These are phyloP conservation scores for Polymyxa betae DNA, from an alignment of 208 protist genomes.

Conservation along the genomic window DNA sequence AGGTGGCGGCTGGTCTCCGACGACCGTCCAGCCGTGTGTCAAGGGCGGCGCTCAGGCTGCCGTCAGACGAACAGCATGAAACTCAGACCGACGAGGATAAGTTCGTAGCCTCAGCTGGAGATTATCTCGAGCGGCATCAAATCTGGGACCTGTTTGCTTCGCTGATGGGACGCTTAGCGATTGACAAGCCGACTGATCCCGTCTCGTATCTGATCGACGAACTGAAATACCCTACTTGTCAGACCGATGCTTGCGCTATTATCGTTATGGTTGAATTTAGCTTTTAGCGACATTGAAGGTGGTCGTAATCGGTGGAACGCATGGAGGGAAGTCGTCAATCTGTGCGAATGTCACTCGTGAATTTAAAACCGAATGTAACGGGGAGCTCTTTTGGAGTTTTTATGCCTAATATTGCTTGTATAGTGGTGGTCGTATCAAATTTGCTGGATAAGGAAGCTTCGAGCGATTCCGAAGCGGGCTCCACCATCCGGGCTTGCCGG, in stretches of 20 bases:
- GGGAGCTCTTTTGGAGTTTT: no score
- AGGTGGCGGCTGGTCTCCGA: no score
- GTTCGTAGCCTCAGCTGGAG: background rate
- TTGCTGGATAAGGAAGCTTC: no score
- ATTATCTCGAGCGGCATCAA: slow-evolving; percentile 7
- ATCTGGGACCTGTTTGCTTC: slow-evolving; percentile 32
- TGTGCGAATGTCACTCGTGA: background rate
- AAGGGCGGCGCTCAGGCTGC: background rate
- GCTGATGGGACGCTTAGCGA: background rate
- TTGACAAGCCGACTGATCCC: background rate
- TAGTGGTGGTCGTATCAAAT: no score
- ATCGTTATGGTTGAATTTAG: background rate
- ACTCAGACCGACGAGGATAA: background rate
- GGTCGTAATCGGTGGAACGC: background rate
- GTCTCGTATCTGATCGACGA: background rate
- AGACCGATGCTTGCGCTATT: background rate
- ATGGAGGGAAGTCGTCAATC: background rate
- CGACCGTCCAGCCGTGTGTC: slow-evolving; percentile 6
- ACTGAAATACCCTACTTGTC: background rate
- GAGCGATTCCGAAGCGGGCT: no score
- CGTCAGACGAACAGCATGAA: background rate
- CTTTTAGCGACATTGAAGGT: background rate
- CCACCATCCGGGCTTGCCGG: no score
- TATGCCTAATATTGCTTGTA: no score
- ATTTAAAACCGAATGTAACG: background rate